Base-by-base conservation (phyloP, 768 basidiomycete species). In the Pisolithus orientalis region DNA sequence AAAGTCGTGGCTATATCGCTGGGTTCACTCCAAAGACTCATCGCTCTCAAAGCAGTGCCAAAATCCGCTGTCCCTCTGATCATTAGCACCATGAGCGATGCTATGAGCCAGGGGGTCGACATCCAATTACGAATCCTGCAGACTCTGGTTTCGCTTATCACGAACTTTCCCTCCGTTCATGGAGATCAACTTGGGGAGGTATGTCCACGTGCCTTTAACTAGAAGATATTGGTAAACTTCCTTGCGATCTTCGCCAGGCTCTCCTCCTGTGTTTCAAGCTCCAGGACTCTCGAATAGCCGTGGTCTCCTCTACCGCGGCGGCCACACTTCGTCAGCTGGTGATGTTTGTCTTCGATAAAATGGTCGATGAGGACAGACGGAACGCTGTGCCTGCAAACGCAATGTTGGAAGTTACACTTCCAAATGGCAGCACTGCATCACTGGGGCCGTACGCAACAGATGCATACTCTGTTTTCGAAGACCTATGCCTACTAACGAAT, bases 281-380 rank as follows among this genome's bases (percentile, higher is more conserved):
- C 25, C 94, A 97, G 68, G 96, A 97, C 53, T 94, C 92, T 0
- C 84, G 90, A 57, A 96, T 94, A 24, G 89, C 93, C 0, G 95
- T 98, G 25, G 95, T 99, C 6, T 95, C 94, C 3, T 94, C 92
- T 0, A 98, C 96, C 4, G 95, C 95, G 2, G 94, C 94, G 3
- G 96, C 96, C 0, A 97, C 94, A 0, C 79, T 97, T 4, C 85
- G 94, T 2, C 95, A 98, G 65, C 77, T 97, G 1, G 91, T 98
- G 43, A 97, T 99, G 94, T 90, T 97, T 58, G 85, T 97, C 16
- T 90, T 97, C 42, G 96, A 99, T 70, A 94, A 95, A 64, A 89
- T 97, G 68, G 81, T 85, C 1, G 77, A 80, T 16, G 90, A 94
- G 63, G 89, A 93, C 64, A 71, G 73, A 5, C 67, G 66, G 14